Percentiles rank a stretch among this genome's conserved stretches.
phyloP scores from a whole-genome alignment of 352 stramenopile genomes.

The Globisporangium okanoganense region DNA sequence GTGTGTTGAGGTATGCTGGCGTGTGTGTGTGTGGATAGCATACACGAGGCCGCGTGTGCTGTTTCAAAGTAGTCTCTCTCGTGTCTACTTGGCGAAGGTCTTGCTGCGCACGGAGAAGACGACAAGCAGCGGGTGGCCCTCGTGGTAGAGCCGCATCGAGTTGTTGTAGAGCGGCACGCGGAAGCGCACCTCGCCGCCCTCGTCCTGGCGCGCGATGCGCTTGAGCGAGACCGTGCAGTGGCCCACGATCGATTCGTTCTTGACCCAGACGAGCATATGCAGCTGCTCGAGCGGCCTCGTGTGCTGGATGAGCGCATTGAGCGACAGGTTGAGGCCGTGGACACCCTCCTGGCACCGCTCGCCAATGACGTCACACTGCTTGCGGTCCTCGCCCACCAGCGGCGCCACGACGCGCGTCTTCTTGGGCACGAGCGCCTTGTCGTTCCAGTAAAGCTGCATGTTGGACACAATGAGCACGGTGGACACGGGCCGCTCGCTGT shows the following conservation, averaged over 20 bases:
- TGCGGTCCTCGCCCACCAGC: conserved; percentile 68
- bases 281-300: conserved; percentile 63
- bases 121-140: conserved; percentile 62
- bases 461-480: conserved; percentile 73
- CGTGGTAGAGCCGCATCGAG: conserved; percentile 73
- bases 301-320: conserved; percentile 77
- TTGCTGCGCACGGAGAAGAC: conserved; percentile 80
- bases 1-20: background rate
- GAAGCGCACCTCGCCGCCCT: conserved; percentile 70
- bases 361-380: conserved; percentile 76
- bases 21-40: background rate
- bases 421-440: conserved; percentile 74
- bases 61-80: background rate
- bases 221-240: conserved; percentile 82
- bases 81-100: conserved; percentile 72
- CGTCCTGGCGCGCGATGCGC: conserved; percentile 62
- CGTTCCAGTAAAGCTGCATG: conserved; percentile 70
- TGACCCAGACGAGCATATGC: conserved; percentile 85
- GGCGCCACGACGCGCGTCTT: conserved; percentile 71
- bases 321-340: conserved; percentile 53
- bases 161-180: conserved; percentile 76
- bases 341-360: conserved; percentile 52
- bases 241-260: conserved; percentile 70
- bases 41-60: background rate
- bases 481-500: conserved; percentile 51